Evolutionary conservation across 2,329 filamentous ascomycete species (phyloP).

Genomic region (Aspergillus felis): DNA sequence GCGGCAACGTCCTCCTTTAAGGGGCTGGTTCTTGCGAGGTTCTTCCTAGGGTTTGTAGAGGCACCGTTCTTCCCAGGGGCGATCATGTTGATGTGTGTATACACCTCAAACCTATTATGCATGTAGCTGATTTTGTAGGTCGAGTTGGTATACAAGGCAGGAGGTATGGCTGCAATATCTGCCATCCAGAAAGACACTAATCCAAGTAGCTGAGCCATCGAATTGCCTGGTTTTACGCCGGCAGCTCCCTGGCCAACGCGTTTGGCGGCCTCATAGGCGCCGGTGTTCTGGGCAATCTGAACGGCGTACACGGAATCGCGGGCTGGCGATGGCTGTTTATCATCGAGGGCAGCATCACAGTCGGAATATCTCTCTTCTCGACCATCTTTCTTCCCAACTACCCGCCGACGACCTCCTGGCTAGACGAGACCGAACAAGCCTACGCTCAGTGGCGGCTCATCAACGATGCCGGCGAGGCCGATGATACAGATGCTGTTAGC

Average conservation of each 20-base stretch:
- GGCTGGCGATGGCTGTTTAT: conserved; percentile 26
- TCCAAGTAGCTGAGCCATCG: conserved; percentile 41
- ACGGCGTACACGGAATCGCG: too few relatives aligned
- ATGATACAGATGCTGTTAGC: conserved; percentile 39
- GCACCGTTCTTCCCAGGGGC: conserved; percentile 58
- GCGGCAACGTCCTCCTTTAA: conserved; percentile 38
- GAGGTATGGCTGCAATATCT: conserved; percentile 44
- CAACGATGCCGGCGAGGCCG: conserved; percentile 46
- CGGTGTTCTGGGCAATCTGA: too few relatives aligned
- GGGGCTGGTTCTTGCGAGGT: conserved; percentile 39
- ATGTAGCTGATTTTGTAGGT: conserved; percentile 26
- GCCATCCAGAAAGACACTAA: conserved; percentile 45
- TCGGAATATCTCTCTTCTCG: conserved; percentile 33
- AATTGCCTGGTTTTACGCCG: conserved; percentile 48
- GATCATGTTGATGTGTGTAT: conserved; percentile 51
- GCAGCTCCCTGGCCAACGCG: conserved; percentile 48
- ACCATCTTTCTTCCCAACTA: conserved; percentile 47
- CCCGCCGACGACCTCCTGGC: conserved; percentile 51
- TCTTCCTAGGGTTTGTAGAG: conserved; percentile 39
- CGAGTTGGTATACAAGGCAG: conserved; percentile 64
- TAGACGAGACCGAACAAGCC: conserved; percentile 49
- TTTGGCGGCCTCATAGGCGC: conserved; percentile 52
- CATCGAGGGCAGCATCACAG: conserved; percentile 37
- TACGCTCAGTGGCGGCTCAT: conserved; percentile 53
- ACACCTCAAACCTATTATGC: too few relatives aligned